phyloP scores from a whole-genome alignment of 352 stramenopile genomes.

The Phytophthora idaei region DNA sequence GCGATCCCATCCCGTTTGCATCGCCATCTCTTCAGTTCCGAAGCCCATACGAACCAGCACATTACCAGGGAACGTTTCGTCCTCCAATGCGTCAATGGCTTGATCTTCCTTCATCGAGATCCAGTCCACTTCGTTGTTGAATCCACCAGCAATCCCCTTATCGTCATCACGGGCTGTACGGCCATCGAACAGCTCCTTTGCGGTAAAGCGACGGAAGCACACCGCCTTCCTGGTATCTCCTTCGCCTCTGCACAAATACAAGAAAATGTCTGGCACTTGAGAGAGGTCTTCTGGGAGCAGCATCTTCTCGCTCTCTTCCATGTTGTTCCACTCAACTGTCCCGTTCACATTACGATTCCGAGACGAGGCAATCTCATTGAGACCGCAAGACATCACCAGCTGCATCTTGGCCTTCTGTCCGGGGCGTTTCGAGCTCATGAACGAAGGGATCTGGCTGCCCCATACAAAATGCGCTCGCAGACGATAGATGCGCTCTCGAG shows the following conservation, averaged over 20 bases:
- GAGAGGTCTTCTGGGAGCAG: conserved; percentile 67
- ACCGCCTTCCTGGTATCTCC: conserved; percentile 65
- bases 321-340: conserved; percentile 84
- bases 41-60: conserved; percentile 82
- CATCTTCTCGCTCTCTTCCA: conserved; percentile 80
- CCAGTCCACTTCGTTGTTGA: conserved; percentile 69
- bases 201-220: conserved; percentile 82
- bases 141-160: conserved; percentile 35
- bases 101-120: conserved; percentile 84
- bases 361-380: conserved; percentile 65
- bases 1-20: conserved; percentile 57
- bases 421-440: conserved; percentile 71
- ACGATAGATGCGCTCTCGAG: conserved; percentile 62
- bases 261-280: conserved; percentile 89
- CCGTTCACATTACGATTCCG: conserved; percentile 77
- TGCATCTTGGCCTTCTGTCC: conserved; percentile 83
- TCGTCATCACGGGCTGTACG: conserved; percentile 17
- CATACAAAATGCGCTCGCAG: conserved; percentile 80
- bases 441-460: conserved; percentile 77
- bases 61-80: conserved; percentile 85
- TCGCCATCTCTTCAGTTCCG: conserved; percentile 71
- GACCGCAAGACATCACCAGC: conserved; percentile 65
- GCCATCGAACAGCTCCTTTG: conserved; percentile 71
- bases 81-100: conserved; percentile 74
- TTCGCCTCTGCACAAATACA: conserved; percentile 84